Conservation (phyloP, 139 green algal species). For the Chlamydomonas sphaeroides region DNA sequence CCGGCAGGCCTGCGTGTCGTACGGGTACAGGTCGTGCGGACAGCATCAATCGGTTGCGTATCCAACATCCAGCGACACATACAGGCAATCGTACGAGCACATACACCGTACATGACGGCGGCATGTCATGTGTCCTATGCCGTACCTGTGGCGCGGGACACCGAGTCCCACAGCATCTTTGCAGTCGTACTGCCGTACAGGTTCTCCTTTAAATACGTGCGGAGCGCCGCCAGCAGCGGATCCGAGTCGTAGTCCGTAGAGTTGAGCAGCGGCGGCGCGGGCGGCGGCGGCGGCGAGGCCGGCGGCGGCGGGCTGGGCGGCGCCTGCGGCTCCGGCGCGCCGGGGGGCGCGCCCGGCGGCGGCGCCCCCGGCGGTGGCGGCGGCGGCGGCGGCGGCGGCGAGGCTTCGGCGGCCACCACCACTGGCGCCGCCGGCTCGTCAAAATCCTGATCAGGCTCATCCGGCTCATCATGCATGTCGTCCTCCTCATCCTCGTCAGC, state of each 20-base stretch:
- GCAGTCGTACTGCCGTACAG: constrained; percentile 44
- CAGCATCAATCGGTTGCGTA: too few relatives aligned
- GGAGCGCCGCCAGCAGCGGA: constrained; percentile 55
- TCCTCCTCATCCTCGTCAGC: too few relatives aligned
- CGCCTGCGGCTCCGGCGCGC: neutral
- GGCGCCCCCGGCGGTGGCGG: neutral
- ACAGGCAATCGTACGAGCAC: too few relatives aligned
- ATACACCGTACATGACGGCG: too few relatives aligned
- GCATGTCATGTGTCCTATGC: too few relatives aligned
- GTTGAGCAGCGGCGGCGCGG: neutral
- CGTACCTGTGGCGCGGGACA: constrained; percentile 21
- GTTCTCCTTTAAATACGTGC: constrained; percentile 52
- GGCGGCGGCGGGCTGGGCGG: neutral
- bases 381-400: neutral
- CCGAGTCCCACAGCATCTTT: constrained; percentile 51
- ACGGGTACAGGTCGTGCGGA: too few relatives aligned
- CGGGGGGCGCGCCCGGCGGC: neutral
- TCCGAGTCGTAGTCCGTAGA: constrained; percentile 25
- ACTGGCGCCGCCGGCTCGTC: too few relatives aligned
- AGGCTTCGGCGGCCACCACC: too few relatives aligned
- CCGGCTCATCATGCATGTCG: too few relatives aligned
- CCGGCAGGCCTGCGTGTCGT: neutral
- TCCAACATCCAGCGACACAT: too few relatives aligned
- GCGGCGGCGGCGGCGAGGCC: too few relatives aligned
- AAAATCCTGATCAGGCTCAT: too few relatives aligned